Conservation (phyloP, 202 grass and related monocot species). For the Carex sylvatica region DNA sequence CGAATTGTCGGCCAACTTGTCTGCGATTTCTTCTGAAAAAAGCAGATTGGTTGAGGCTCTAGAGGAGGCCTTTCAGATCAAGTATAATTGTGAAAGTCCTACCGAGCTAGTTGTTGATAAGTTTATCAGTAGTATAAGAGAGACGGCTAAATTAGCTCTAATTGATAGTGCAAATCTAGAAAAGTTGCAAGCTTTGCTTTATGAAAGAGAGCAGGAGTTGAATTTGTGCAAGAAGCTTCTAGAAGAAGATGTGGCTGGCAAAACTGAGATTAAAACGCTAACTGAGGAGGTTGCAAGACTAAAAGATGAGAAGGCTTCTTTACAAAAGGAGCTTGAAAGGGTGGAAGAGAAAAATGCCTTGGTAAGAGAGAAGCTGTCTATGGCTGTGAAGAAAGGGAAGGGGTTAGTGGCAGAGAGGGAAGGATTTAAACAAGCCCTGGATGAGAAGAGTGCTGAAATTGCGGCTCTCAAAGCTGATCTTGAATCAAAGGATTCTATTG, state of each 20-base stretch:
- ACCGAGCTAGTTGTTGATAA: constrained; percentile 43
- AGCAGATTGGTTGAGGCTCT: constrained; percentile 62
- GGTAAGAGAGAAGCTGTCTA: constrained; percentile 92
- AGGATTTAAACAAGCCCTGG: constrained; percentile 64
- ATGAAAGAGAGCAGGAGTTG: constrained; percentile 68
- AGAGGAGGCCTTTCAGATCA: constrained; percentile 56
- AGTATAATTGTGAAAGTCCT: constrained; percentile 40
- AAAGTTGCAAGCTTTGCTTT: constrained; percentile 58
- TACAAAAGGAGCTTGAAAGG: constrained; percentile 73
- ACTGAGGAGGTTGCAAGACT: constrained; percentile 49
- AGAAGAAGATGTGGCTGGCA: constrained; percentile 65
- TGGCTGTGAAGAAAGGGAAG: constrained; percentile 99
- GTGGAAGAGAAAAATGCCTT: constrained; percentile 83
- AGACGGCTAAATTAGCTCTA: constrained; percentile 44
- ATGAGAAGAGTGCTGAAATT: constrained; percentile 56
- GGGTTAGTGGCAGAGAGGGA: constrained; percentile 92
- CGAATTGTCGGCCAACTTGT: constrained; percentile 59
- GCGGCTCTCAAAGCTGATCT: constrained; percentile 62
- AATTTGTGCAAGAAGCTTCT: constrained; percentile 65
- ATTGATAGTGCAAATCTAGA: constrained; percentile 45
- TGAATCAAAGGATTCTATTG: constrained; percentile 56
- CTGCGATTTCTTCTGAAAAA: constrained; percentile 50
- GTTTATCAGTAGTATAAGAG: constrained; percentile 45
- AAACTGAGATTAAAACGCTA: constrained; percentile 38
- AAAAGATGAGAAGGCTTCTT: constrained; percentile 70